Evolutionary conservation across 345 rosid genomes (phyloP).

Genomic region (Salix arbutifolia): DNA sequence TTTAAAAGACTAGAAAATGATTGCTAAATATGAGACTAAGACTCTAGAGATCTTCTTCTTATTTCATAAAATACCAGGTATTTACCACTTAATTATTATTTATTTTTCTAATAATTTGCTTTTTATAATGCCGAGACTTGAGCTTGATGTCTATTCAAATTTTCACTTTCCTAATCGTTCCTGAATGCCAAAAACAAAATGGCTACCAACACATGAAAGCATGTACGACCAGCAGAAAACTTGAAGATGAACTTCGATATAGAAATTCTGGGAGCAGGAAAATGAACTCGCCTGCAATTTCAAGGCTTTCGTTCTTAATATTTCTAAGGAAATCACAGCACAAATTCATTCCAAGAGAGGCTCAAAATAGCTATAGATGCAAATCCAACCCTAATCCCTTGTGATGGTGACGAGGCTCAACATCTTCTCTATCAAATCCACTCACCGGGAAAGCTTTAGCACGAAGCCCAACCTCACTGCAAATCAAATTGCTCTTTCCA

Average conservation of each 20-base stretch:
- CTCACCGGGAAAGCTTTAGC: background rate
- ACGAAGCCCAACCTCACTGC: background rate
- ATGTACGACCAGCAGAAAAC: background rate
- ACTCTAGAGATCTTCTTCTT: no score
- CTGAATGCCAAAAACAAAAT: background rate
- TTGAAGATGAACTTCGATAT: background rate
- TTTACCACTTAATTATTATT: no score
- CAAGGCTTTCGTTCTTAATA: background rate
- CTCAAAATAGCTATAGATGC: conserved; percentile 9
- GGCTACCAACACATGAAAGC: background rate
- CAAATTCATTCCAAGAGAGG: background rate
- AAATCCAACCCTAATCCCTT: conserved; percentile 20
- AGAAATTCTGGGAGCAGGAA: background rate
- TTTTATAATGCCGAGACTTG: no score
- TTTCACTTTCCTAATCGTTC: background rate
- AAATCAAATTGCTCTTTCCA: background rate
- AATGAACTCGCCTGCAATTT: background rate
- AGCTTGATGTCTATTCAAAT: no score
- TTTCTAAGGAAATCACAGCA: background rate
- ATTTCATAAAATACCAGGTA: no score
- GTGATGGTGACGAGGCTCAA: background rate
- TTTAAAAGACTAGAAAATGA: fast-evolving
- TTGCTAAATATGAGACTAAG: no score
- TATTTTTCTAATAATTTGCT: no score
- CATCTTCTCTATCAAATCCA: conserved; percentile 11